Base-by-base conservation (phyloP, 176 grass and related monocot genomes). In the Luzula sylvatica region DNA sequence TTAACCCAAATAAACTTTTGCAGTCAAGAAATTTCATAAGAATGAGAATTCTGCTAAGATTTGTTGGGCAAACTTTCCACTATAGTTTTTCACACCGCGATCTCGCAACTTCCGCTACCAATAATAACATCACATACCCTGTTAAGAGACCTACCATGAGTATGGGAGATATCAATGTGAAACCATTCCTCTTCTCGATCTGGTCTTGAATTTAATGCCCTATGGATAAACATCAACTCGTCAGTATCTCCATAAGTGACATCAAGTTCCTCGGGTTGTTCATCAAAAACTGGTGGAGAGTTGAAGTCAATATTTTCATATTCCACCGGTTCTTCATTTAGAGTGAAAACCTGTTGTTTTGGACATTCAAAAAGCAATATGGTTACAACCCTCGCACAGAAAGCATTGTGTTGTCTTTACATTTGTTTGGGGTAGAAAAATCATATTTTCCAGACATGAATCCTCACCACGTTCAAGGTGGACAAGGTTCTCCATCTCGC, bases 61-160 rank as follows among this genome's bases (percentile, higher is more conserved):
- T 50, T 48, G 7, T 50, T 3, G 9, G 18, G 42, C 4, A 65
- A 20, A 18, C 30, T 48, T 3, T 65, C 3, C 2, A 65, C 61
- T 7, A 65, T 50, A 19, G 16, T 38, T 35, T 50, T 8, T 7
- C 13, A 32, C 12, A 65, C 45, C 3, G 50, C 22, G 27, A 50
- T 65, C 23, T 50, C 29, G 45, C 0, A 63, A n/a, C 58, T 63
- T 3, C 58, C 58, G 29, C 58, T 22, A 64, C 25, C 58, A 50
- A 65, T 65, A 29, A 30, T 50, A 65, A 50, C 43, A 15, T 65
- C 20, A 29, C 61, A 48, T 16, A 65, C 20, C 48, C 50, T 65
- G 2, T 23, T n/a, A n/a, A n/a, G n/a, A n/a, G n/a, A n/a, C n/a
- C n/a, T n/a, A n/a, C n/a, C n/a, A n/a, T n/a, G n/a, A n/a, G n/a